Base-by-base conservation (phyloP, 2,329 filamentous ascomycete genomes). In the Colletotrichum cuscutae region DNA sequence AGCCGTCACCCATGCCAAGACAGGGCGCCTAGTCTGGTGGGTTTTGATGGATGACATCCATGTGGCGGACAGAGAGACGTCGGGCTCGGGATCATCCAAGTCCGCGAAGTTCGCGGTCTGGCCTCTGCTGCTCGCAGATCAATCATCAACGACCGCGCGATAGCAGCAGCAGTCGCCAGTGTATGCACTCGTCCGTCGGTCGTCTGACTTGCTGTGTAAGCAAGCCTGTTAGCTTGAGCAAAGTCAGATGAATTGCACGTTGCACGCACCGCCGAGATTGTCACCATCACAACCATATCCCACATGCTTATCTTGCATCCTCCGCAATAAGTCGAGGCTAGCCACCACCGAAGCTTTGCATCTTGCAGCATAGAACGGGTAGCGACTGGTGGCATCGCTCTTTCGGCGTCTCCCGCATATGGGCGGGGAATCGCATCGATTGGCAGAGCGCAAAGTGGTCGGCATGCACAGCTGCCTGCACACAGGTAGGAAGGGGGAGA, bases 31-130 rank as follows among this genome's bases (percentile, higher is more conserved):
- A 54, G 37, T 15, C 42, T 28, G 54, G 37, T 15, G 42, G 59
- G 37, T 35, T 19, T 42, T 61, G 22, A 15, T 42, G 64, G 46
- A 56, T 49, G n/a, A 22, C 22, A 37, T 49, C 35, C 65, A 46
- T 67, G 46, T 71, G 68, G 63, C 68, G 54, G 19, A 12, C 54
- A 53, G 49, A 19, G 15, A 53, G 65, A 62, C 35, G 54, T 72
- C 70, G 70, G 70, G 54, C 60, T 73, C 71, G 71, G 66, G 28
- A 73, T 73, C 46, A 26, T 59, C 61, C 32, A 73, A 70, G 66
- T 61, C 71, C 71, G 60, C 60, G 35, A 65, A 58, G 66, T 53
- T 70, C 42, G 15, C 28, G 28, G 58, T 54, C 35, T 35, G 30
- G 42, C 22, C n/a, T 59, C 32, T 65, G 71, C 60, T 57, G 71